phyloP scores from a whole-genome alignment of 1,284 basidiomycete genomes.

The Dichomitus squalens region DNA sequence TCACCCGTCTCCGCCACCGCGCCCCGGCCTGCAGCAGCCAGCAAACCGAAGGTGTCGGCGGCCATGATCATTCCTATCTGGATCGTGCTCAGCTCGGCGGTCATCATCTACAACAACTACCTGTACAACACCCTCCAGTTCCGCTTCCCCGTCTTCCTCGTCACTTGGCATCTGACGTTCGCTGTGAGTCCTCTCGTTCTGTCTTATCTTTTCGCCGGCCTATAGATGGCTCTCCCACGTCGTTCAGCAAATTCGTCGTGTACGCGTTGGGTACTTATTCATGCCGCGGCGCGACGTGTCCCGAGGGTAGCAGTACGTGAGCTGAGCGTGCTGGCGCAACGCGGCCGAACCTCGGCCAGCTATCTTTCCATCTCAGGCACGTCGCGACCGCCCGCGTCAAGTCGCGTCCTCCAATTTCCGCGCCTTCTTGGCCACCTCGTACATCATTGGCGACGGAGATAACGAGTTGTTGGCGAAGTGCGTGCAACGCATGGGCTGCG shows the following conservation, averaged over 20 bases:
- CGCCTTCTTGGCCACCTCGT: neutral
- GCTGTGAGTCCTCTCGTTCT: slow-evolving; percentile 55
- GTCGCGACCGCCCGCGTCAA: neutral
- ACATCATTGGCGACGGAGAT: neutral
- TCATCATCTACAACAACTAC: slow-evolving; percentile 98
- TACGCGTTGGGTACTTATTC: no score
- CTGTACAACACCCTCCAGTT: slow-evolving; percentile 85
- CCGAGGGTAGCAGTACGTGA: no score
- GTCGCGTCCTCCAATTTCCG: neutral
- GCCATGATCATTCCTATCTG: slow-evolving; percentile 81
- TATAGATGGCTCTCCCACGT: no score
- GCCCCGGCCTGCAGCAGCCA: slow-evolving; percentile 40
- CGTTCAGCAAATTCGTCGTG: no score
- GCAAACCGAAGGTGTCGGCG: slow-evolving; percentile 51
- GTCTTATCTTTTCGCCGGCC: neutral
- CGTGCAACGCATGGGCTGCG: neutral
- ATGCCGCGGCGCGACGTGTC: no score
- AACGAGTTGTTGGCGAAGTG: neutral
- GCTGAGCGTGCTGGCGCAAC: neutral
- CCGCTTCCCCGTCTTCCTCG: slow-evolving; percentile 86
- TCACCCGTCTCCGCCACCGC: slow-evolving; percentile 50
- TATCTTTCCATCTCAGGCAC: neutral
- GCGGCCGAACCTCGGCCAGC: neutral
- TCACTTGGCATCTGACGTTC: slow-evolving; percentile 86
- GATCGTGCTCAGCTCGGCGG: slow-evolving; percentile 88